Evolutionary conservation across 2,329 filamentous ascomycete species (phyloP).

Genomic region (Raffaelea deltoideospora): DNA sequence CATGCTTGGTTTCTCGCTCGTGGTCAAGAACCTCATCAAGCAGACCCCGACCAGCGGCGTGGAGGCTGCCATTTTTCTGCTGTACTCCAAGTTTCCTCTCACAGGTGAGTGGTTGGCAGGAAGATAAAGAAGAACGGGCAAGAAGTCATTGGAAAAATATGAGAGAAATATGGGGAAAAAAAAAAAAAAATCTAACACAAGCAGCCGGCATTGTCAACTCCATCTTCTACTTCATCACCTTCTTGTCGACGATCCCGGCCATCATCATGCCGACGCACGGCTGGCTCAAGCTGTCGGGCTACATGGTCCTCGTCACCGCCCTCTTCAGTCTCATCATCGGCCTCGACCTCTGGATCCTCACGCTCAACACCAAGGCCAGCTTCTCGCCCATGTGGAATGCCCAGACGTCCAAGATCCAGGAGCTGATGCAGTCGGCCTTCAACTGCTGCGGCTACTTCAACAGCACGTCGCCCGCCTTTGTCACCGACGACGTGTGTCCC

Average conservation of each 20-base stretch:
- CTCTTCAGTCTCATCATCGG: slow-evolving; percentile 53
- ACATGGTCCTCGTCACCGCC: slow-evolving; percentile 44
- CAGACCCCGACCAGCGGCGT: slow-evolving; percentile 27
- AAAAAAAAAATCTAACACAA: not conserved
- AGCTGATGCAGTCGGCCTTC: slow-evolving; percentile 57
- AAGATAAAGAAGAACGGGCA: too few species aligned
- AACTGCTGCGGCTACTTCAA: slow-evolving; percentile 70
- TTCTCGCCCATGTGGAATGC: slow-evolving; percentile 45
- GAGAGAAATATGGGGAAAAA: not conserved
- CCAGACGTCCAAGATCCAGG: slow-evolving; percentile 43
- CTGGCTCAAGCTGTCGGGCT: slow-evolving; percentile 57
- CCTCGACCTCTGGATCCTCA: slow-evolving; percentile 57
- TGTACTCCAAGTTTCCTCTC: slow-evolving; percentile 39
- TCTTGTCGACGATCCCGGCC: slow-evolving; percentile 55
- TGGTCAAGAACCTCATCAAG: slow-evolving; percentile 31
- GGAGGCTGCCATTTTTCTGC: slow-evolving; percentile 33
- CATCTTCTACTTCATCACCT: slow-evolving; percentile 55
- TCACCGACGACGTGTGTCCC: slow-evolving; percentile 51
- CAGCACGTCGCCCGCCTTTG: slow-evolving; percentile 55
- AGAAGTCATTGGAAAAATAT: not conserved
- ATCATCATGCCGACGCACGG: slow-evolving; percentile 50
- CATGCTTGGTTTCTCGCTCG: slow-evolving; percentile 38
- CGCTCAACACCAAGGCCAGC: slow-evolving; percentile 49
- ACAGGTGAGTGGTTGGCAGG: slow-evolving; percentile 24
- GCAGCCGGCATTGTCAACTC: slow-evolving; percentile 57